A percentile compares a stretch with the other conserved stretches of the same genome.
Evolutionary conservation across 2,329 filamentous ascomycete species (phyloP).

Genomic region (Scedosporium boydii): DNA sequence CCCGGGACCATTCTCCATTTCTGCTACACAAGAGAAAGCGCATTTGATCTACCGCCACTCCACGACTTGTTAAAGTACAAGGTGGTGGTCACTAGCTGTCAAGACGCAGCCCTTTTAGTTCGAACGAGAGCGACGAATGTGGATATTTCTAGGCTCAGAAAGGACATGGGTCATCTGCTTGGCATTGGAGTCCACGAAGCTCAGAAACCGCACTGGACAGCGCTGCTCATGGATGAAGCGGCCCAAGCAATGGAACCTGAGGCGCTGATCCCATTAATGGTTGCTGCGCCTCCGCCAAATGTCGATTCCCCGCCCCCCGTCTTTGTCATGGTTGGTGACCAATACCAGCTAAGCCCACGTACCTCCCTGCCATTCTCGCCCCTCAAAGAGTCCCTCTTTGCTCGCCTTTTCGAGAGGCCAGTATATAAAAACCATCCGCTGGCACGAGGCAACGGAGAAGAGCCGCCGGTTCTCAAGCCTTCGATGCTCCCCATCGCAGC

Average conservation of each 20-base stretch:
- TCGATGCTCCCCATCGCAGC: constrained; percentile 82
- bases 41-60: constrained; percentile 1
- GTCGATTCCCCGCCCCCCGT: neutral
- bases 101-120: neutral
- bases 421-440: constrained; percentile 4
- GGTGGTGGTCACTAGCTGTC: constrained; percentile 6
- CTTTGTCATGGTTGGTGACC: constrained; percentile 68
- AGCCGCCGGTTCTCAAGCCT: constrained; percentile 81
- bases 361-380: constrained; percentile 79
- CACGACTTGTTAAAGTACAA: neutral
- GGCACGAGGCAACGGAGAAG: constrained; percentile 59
- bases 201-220: neutral
- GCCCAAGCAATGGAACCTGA: constrained; percentile 6
- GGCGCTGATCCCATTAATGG: neutral
- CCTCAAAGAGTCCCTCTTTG: constrained; percentile 98
- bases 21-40: neutral
- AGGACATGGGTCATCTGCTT: neutral
- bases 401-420: neutral
- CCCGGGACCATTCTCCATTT: constrained; percentile 1
- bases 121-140: neutral
- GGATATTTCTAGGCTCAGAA: neutral
- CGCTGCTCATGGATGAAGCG: constrained; percentile 4
- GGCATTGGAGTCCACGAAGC: neutral
- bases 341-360: constrained; percentile 83
- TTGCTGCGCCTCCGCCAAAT: neutral